These are phyloP conservation scores for Boletus coccyginus DNA, from an alignment of 768 basidiomycete genomes.

Conservation along the genomic window DNA sequence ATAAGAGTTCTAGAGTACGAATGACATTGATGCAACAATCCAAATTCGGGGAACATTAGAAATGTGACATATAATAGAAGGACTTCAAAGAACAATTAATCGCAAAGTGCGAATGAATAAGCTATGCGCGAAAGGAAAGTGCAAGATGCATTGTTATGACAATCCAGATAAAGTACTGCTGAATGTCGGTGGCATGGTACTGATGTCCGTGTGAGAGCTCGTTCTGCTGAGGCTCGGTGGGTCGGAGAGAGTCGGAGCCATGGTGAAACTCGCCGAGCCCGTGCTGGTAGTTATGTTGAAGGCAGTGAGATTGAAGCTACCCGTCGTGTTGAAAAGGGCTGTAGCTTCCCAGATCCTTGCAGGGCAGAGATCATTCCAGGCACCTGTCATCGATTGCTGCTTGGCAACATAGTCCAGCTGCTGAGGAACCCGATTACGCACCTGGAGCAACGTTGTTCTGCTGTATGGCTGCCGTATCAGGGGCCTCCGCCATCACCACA, in stretches of 20 bases:
- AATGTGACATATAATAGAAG: neutral
- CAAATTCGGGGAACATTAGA: neutral
- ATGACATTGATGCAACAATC: neutral
- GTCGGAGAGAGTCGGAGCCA: neutral
- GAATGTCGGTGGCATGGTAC: conserved; percentile 13
- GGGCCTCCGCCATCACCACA: conserved; percentile 29
- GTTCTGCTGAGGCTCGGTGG: neutral
- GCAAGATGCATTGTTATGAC: neutral
- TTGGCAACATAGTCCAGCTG: neutral
- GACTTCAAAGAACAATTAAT: neutral
- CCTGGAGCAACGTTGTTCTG: conserved; percentile 20
- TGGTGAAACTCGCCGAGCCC: neutral
- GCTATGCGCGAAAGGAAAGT: neutral
- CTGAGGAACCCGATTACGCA: conserved; percentile 6
- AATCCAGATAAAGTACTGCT: conserved; percentile 10
- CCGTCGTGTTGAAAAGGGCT: conserved; percentile 15
- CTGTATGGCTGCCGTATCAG: conserved; percentile 13
- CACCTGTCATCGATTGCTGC: conserved; percentile 3
- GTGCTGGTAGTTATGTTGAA: conserved; percentile 5
- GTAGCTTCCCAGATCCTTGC: conserved; percentile 13
- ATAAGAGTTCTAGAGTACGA: neutral
- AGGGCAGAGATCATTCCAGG: conserved; percentile 24
- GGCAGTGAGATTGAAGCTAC: conserved; percentile 17
- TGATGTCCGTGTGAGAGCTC: conserved; percentile 13
- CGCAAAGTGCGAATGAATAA: neutral